Conservation (phyloP, 139 green algal genomes). For the Tetratostichococcus sp. region DNA sequence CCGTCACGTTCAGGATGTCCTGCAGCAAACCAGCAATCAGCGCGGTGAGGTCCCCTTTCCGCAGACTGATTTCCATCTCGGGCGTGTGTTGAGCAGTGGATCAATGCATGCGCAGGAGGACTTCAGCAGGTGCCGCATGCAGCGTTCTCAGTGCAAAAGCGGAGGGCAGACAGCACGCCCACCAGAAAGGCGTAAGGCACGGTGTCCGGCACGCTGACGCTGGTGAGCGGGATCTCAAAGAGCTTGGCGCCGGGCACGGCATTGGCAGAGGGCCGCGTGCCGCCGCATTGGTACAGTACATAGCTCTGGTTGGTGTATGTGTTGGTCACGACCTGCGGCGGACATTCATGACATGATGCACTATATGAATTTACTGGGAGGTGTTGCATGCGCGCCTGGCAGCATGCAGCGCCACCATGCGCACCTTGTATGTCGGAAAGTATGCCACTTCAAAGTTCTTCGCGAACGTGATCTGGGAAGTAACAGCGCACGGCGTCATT, state of each 20-base stretch:
- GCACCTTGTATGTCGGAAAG: conserved; percentile 54
- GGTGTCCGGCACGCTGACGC: conserved; percentile 51
- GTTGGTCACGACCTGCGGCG: conserved; percentile 59
- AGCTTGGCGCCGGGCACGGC: conserved; percentile 45
- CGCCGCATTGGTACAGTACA: conserved; percentile 76
- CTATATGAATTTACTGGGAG: background rate
- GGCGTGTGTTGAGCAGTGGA: too few species aligned
- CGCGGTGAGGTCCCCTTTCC: too few species aligned
- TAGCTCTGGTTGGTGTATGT: conserved; percentile 58
- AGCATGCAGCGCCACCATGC: too few species aligned
- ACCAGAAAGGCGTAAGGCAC: conserved; percentile 62
- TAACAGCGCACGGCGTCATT: too few species aligned
- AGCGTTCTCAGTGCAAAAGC: too few species aligned
- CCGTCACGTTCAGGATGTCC: conserved; percentile 49
- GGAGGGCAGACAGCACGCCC: background rate
- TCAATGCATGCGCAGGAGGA: too few species aligned
- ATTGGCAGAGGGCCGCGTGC: conserved; percentile 11
- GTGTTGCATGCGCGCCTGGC: too few species aligned
- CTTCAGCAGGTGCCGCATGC: background rate
- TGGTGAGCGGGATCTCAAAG: conserved; percentile 60
- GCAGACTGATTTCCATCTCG: too few species aligned
- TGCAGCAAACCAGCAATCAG: conserved; percentile 16
- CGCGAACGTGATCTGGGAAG: conserved; percentile 50
- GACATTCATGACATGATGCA: background rate
- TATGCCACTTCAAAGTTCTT: conserved; percentile 62